These are phyloP conservation scores for Cenchrus fungigraminus DNA, from an alignment of 176 grass and related monocot species.

Conservation along the genomic window DNA sequence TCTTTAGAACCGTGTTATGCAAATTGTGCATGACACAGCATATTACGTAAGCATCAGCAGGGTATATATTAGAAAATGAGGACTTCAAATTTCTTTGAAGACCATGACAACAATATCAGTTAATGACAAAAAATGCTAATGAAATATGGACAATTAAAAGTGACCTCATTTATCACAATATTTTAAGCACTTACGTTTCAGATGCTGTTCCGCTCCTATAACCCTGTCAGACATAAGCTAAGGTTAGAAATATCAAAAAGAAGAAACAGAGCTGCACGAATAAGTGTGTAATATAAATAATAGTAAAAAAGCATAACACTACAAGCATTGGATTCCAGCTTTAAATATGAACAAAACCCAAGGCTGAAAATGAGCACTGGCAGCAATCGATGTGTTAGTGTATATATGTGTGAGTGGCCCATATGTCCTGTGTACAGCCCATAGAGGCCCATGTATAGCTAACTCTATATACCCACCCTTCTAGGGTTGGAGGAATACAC, in stretches of 20 bases:
- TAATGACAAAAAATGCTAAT: slow-evolving; percentile 14
- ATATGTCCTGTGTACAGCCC: too few species aligned
- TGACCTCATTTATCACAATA: not conserved
- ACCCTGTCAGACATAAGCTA: slow-evolving; percentile 64
- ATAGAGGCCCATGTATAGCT: too few species aligned
- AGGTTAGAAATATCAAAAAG: slow-evolving; percentile 40
- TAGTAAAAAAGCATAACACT: not conserved
- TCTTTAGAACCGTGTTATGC: not conserved
- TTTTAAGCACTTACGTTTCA: slow-evolving; percentile 74
- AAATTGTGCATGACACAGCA: not conserved
- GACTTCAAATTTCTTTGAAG: slow-evolving; percentile 21
- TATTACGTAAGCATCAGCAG: not conserved
- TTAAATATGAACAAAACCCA: not conserved
- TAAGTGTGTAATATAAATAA: slow-evolving; percentile 17
- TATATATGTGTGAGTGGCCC: too few species aligned
- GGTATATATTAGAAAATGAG: not conserved
- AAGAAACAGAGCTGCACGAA: not conserved
- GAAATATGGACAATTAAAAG: not conserved
- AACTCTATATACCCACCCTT: too few species aligned
- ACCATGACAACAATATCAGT: not conserved
- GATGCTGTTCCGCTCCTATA: slow-evolving; percentile 90
- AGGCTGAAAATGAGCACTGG: slow-evolving; percentile 3
- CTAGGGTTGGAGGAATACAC: too few species aligned
- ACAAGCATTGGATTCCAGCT: slow-evolving; percentile 11
- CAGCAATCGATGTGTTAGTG: not conserved